Percentiles rank a stretch among this genome's conserved stretches.
phyloP scores from a whole-genome alignment of 1,284 basidiomycete species.

The Trametes sp. region DNA sequence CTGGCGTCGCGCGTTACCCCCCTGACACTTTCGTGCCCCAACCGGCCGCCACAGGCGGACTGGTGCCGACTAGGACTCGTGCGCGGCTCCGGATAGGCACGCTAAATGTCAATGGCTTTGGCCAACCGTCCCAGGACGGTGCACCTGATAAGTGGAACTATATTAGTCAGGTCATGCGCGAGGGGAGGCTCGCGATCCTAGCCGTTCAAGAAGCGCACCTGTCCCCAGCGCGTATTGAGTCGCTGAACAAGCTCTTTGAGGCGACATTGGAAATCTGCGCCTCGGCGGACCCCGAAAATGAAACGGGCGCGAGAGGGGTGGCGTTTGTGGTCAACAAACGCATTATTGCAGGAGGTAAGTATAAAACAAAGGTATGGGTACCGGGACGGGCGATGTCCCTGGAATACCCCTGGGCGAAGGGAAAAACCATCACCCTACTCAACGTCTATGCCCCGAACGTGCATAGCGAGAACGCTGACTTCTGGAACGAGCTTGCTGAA shows the following conservation, averaged over 20 bases:
- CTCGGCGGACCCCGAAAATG: neutral
- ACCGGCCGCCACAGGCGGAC: no score
- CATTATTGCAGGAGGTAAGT: neutral
- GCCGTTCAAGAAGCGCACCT: slow-evolving; percentile 42
- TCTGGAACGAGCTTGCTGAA: slow-evolving; percentile 40
- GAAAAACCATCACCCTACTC: slow-evolving; percentile 34
- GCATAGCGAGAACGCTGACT: slow-evolving; percentile 33
- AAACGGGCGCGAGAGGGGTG: neutral
- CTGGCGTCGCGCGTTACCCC: no score
- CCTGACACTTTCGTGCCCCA: no score
- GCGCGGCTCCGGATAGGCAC: slow-evolving; percentile 26
- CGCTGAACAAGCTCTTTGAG: slow-evolving; percentile 21
- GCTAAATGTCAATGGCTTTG: slow-evolving; percentile 33
- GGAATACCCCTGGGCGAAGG: slow-evolving; percentile 30
- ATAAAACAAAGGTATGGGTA: neutral
- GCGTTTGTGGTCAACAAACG: no score
- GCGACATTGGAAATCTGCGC: neutral
- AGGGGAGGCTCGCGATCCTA: slow-evolving; percentile 34
- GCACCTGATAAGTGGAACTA: slow-evolving; percentile 34
- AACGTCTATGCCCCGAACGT: slow-evolving; percentile 48
- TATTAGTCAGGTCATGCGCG: slow-evolving; percentile 31
- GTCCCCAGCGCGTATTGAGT: slow-evolving; percentile 3
- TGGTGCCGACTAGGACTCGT: no score
- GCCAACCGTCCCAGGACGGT: neutral
- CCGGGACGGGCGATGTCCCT: neutral